Evolutionary conservation across 805 yeast genomes (phyloP), one percentile per base, ranked within the genome.

Genomic region (Dipodascus geniculatus): DNA sequence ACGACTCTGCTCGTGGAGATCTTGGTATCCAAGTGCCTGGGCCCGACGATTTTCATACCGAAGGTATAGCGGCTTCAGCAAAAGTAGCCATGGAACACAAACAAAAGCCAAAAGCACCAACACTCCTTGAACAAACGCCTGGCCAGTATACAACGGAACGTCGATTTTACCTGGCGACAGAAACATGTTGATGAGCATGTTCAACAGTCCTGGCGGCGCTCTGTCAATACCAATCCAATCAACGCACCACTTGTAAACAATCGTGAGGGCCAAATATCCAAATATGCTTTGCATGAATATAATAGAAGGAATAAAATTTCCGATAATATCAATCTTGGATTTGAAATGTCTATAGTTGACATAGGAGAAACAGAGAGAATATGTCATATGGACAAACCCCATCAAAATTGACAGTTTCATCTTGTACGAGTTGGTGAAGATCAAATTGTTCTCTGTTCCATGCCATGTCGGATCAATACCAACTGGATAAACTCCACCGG

Each of bases 391-490:
- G 47, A 76, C 72, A 70, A 85, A 91, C 2, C 99, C 99, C 90
- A 93, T 85, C 63, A 93, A 74, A 53, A 93, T 85, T 2, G 98
- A 90, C 58, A 93, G 74, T 66, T 93, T 93, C 99, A 93, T 93
- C 74, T 93, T 93, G 73, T 88, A 93, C 1, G 97, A 90, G 72
- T 93, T 93, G 42, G 96, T 80, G 70, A 93, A 93, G 53, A 93
- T 71, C 62, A 93, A 75, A 49, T 82, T 82, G 71, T 93, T 93
- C 60, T 91, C 98, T 47, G 98, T 79, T 9, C 97, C 97, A 70
- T 93, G 99, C 99, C 99, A 93, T 11, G 85, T 87, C 60, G 84
- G 86, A 71, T 93, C 99, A 53, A 93, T 68, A 50, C 99, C 99
- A 65, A 91, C 72, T 1, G 85, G 76, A 65, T 93, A 93, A 3